These are phyloP conservation scores for Pleurotus citrinopileatus DNA, from an alignment of 768 basidiomycete genomes.

Conservation along the genomic window DNA sequence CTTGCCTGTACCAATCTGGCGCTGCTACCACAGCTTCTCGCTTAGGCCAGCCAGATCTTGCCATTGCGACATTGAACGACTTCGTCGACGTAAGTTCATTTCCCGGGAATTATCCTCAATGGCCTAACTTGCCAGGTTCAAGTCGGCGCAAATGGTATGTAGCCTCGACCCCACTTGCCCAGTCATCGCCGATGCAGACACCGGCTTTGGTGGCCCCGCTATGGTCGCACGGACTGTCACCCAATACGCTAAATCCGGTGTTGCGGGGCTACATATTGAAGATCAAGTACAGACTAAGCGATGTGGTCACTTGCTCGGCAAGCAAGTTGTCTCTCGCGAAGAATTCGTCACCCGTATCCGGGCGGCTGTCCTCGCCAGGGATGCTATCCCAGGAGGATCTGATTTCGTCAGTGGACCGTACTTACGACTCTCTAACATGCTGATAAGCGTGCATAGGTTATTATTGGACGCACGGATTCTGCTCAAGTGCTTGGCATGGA, in stretches of 20 bases:
- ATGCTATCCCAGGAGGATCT: slow-evolving; percentile 69
- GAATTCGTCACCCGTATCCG: slow-evolving; percentile 73
- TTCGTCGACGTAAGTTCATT: slow-evolving; percentile 53
- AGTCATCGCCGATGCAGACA: slow-evolving; percentile 79
- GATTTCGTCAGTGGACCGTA: slow-evolving; percentile 57
- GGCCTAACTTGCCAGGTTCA: no score
- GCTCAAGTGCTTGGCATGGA: slow-evolving; percentile 48
- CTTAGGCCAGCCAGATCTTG: slow-evolving; percentile 74
- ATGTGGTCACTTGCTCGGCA: slow-evolving; percentile 77
- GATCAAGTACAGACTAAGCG: slow-evolving; percentile 82
- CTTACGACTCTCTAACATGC: no score
- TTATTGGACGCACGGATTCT: slow-evolving; percentile 51
- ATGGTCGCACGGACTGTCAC: slow-evolving; percentile 74
- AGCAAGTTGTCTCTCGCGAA: slow-evolving; percentile 78
- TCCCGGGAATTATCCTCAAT: no score
- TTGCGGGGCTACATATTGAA: slow-evolving; percentile 76
- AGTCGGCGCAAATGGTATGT: slow-evolving; percentile 71
- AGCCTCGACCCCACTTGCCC: slow-evolving; percentile 60
- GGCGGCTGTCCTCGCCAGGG: slow-evolving; percentile 73
- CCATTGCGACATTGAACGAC: slow-evolving; percentile 75
- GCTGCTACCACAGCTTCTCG: slow-evolving; percentile 80
- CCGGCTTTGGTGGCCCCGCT: slow-evolving; percentile 75
- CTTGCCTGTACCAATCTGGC: slow-evolving; percentile 77
- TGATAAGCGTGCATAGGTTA: slow-evolving; percentile 22
- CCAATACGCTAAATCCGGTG: slow-evolving; percentile 64